These are phyloP conservation scores for Solanum chiquidenum DNA, from an alignment of 257 asterid genomes.

Conservation along the genomic window DNA sequence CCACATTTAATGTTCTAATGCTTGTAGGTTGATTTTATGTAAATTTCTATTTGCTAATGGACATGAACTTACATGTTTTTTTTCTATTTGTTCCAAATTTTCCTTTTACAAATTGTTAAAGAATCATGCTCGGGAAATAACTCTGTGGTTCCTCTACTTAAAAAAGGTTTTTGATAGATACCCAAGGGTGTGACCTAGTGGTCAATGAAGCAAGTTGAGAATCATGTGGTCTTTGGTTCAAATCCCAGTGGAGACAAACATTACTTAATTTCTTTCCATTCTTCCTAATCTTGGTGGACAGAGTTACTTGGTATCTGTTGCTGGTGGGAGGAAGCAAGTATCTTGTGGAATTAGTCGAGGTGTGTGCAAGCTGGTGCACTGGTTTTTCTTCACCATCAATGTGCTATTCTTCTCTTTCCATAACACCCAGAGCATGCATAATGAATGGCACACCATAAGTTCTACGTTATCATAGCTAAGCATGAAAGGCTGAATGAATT, in stretches of 20 bases:
- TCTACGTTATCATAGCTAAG: background rate
- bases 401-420: background rate
- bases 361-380: background rate
- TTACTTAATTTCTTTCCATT: background rate
- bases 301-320: background rate
- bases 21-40: conserved; percentile 42
- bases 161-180: background rate
- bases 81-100: background rate
- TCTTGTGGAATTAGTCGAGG: background rate
- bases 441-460: background rate
- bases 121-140: background rate
- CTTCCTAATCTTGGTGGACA: background rate
- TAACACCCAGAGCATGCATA: background rate
- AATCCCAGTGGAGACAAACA: background rate
- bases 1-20: conserved; percentile 55
- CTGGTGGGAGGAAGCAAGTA: background rate
- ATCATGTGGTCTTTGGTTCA: background rate
- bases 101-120: background rate
- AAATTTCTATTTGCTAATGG: background rate
- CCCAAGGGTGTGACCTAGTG: background rate
- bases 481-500: background rate
- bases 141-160: background rate
- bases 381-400: background rate
- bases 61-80: background rate
- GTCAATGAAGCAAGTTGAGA: background rate